Evolutionary conservation across 2,329 filamentous ascomycete species (phyloP).

Genomic region (Trichothecium roseum): DNA sequence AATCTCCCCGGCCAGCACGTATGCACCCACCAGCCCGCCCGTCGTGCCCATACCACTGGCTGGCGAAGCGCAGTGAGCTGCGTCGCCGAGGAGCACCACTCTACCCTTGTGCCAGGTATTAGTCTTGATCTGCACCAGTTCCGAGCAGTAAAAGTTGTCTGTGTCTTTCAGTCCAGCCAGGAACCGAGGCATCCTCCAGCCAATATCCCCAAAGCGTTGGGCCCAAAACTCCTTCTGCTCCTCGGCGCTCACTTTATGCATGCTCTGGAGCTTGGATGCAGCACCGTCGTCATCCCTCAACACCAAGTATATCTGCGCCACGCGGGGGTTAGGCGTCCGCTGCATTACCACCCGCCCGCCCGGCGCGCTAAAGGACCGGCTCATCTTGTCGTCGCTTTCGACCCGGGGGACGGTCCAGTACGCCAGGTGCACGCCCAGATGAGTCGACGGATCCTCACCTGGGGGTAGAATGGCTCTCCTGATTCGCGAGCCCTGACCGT

Average conservation of each 20-base stretch:
- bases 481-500: constrained; percentile 27
- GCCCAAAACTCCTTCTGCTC: constrained; percentile 24
- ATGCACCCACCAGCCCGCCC: constrained; percentile 31
- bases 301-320: constrained; percentile 22
- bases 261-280: constrained; percentile 1
- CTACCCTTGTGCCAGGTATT: constrained; percentile 21
- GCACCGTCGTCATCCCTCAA: constrained; percentile 13
- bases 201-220: constrained; percentile 20
- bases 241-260: constrained; percentile 3
- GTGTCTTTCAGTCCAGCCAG: constrained; percentile 17
- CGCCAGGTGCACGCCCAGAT: constrained; percentile 13
- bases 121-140: constrained; percentile 29
- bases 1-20: constrained; percentile 40
- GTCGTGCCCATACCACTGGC: constrained; percentile 35
- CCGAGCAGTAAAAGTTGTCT: constrained; percentile 31
- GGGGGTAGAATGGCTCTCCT: constrained; percentile 13
- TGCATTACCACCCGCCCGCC: constrained; percentile 19
- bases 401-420: constrained; percentile 15
- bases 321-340: constrained; percentile 14
- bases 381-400: constrained; percentile 14
- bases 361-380: constrained; percentile 17
- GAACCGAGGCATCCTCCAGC: constrained; percentile 26
- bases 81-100: constrained; percentile 36
- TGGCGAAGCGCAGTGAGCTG: constrained; percentile 32
- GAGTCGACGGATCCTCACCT: constrained; percentile 8